Evolutionary conservation across 202 grass and related monocot genomes (phyloP), one percentile per base, ranked within the genome.

Genomic region (Cymbopogon flexuosus): DNA sequence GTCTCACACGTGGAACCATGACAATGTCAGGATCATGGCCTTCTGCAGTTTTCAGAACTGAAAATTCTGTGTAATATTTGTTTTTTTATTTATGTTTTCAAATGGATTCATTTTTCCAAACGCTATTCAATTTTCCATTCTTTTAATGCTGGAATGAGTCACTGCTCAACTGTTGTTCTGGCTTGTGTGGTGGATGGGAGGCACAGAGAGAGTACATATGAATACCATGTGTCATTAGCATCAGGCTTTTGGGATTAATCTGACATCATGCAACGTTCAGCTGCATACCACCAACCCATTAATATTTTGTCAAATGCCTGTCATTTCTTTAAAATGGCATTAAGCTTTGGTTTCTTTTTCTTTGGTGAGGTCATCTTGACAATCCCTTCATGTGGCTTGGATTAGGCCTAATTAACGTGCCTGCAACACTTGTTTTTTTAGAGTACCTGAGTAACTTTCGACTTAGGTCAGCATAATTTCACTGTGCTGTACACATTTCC

Each of bases 341-440:
- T 29, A 10, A 33, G 12, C 36, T 58, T 84, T 68, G 5, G n/a
- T 76, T 76, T 68, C 7, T 30, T 76, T 76, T 76, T 59, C 18
- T 34, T 33, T 57, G 6, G 54, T 0, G 3, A n/a, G 22, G 11
- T 66, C 34, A 67, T 75, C 24, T 43, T 59, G 37, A 61, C 7
- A 76, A 19, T 63, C 27, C 27, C 31, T 33, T 3, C 71, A 60
- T 15, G 18, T 57, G 75, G 6, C 41, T 14, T 47, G 61, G 36
- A 40, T 31, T 78, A 27, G 58, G 21, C 39, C 30, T 61, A 30
- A 10, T 51, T 82, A 62, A 51, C 19, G 46, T 47, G 24, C 24
- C 46, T 75, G 15, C 10, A 11, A 41, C 13, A 74, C 33, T 75
- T 4, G 27, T 27, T 27, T 27, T 27, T 27, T 27, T 27, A 27